Conservation (phyloP, 305 asterid genomes). For the Stenogyne calaminthoides region DNA sequence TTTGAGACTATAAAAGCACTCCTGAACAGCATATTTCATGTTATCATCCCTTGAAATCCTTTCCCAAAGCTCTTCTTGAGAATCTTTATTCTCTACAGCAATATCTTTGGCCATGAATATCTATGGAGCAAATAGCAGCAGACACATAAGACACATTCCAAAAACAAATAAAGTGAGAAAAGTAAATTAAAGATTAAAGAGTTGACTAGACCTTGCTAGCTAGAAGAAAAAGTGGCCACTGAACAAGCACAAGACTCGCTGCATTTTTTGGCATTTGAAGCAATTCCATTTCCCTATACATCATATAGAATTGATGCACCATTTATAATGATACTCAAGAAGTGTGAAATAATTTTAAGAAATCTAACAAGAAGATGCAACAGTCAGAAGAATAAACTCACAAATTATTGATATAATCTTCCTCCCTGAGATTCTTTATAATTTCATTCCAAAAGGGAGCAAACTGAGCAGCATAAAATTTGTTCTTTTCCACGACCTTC, state of each 20-base stretch:
- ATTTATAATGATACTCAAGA: conserved; percentile 3
- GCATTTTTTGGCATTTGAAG: conserved; percentile 89
- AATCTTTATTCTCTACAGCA: conserved; percentile 78
- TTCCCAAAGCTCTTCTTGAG: conserved; percentile 92
- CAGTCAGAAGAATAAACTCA: conserved; percentile 45
- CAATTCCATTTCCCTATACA: conserved; percentile 86
- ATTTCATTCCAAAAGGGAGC: conserved; percentile 99
- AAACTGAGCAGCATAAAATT: conserved; percentile 79
- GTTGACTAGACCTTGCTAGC: conserved; percentile 81
- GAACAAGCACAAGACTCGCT: conserved; percentile 69
- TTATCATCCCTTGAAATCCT: conserved; percentile 91
- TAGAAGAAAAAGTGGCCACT: conserved; percentile 96
- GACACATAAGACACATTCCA: conserved; percentile 23
- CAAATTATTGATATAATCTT: conserved; percentile 79
- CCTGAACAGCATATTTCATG: conserved; percentile 97
- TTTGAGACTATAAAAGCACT: conserved; percentile 69
- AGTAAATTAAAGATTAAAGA: conserved; percentile 18
- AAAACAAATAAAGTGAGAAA: conserved; percentile 11
- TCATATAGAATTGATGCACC: conserved; percentile 27
- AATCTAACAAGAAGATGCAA: conserved; percentile 28
- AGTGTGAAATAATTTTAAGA: conserved; percentile 17
- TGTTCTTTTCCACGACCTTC: conserved; percentile 68
- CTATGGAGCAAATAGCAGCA: conserved; percentile 39
- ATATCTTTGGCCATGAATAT: conserved; percentile 91
- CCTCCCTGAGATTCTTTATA: conserved; percentile 85